phyloP scores from a whole-genome alignment of 2,329 filamentous ascomycete species.

The Xylariaceae sp. region DNA sequence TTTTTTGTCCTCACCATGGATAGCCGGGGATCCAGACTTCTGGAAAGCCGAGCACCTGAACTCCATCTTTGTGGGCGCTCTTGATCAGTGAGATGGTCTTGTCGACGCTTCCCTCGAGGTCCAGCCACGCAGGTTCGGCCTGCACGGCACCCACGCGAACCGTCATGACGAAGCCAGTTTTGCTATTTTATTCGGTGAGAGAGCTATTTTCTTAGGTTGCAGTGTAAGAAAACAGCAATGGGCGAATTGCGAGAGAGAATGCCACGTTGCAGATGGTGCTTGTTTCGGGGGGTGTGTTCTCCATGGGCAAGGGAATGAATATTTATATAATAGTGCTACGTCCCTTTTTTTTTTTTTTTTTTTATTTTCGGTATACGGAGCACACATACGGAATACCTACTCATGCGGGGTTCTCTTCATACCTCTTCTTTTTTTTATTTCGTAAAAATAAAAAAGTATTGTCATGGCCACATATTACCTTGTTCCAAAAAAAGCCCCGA shows the following conservation, averaged over 20 bases:
- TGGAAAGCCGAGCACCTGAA: conserved; percentile 51
- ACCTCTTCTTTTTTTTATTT: no score
- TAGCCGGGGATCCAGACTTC: conserved; percentile 53
- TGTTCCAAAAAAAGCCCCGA: not conserved
- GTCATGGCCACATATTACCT: not conserved
- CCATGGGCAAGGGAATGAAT: not conserved
- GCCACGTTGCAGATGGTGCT: not conserved
- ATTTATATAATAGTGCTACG: no score
- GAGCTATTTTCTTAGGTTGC: not conserved
- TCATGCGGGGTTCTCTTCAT: not conserved
- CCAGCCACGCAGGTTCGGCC: conserved; percentile 56
- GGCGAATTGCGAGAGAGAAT: not conserved
- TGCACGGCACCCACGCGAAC: conserved; percentile 48
- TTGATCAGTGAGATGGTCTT: conserved; percentile 55
- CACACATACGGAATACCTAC: not conserved
- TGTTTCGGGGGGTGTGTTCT: not conserved
- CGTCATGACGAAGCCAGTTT: conserved; percentile 7
- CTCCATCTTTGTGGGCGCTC: conserved; percentile 48
- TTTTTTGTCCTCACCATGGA: conserved; percentile 37
- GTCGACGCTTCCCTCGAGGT: conserved; percentile 47
- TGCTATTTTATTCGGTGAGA: no score
- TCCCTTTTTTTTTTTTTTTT: no score
- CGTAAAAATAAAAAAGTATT: not conserved
- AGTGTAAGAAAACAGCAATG: not conserved
- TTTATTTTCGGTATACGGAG: no score